Evolutionary conservation across 2,329 filamentous ascomycete species (phyloP).

Genomic region (Cadophora gregata): DNA sequence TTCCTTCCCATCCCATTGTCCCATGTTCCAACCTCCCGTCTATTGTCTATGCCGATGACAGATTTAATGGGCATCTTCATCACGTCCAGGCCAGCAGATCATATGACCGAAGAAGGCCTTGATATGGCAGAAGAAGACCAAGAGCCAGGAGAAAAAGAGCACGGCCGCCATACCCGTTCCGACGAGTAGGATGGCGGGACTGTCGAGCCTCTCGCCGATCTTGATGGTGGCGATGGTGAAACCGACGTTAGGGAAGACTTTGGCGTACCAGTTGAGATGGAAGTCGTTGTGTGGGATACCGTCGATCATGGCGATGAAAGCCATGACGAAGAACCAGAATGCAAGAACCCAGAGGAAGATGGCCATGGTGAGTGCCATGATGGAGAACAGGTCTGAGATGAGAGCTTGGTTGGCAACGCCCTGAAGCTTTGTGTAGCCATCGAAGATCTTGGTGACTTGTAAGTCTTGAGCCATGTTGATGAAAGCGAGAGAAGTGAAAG

Average conservation of each 20-base stretch:
- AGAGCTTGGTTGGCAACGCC: slow-evolving; percentile 55
- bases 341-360: slow-evolving; percentile 69
- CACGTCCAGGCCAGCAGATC: slow-evolving; percentile 44
- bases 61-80: slow-evolving; percentile 42
- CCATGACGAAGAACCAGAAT: slow-evolving; percentile 58
- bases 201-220: slow-evolving; percentile 55
- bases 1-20: not conserved
- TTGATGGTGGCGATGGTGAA: slow-evolving; percentile 62
- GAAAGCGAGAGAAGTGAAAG: slow-evolving; percentile 74
- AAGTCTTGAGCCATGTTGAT: slow-evolving; percentile 61
- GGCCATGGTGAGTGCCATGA: slow-evolving; percentile 49
- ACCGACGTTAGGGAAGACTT: slow-evolving; percentile 66
- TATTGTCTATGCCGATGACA: not conserved
- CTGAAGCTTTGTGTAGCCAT: slow-evolving; percentile 33
- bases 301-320: slow-evolving; percentile 45
- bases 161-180: slow-evolving; percentile 49
- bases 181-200: slow-evolving; percentile 50
- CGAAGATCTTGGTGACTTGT: slow-evolving; percentile 32
- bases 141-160: slow-evolving; percentile 51
- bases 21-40: not conserved
- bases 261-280: slow-evolving; percentile 68
- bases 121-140: slow-evolving; percentile 39
- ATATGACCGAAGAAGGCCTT: slow-evolving; percentile 39
- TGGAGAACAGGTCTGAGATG: slow-evolving; percentile 42
- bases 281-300: slow-evolving; percentile 56